These are phyloP conservation scores for Crotalaria pallida DNA, from an alignment of 306 rosid genomes.

Conservation along the genomic window DNA sequence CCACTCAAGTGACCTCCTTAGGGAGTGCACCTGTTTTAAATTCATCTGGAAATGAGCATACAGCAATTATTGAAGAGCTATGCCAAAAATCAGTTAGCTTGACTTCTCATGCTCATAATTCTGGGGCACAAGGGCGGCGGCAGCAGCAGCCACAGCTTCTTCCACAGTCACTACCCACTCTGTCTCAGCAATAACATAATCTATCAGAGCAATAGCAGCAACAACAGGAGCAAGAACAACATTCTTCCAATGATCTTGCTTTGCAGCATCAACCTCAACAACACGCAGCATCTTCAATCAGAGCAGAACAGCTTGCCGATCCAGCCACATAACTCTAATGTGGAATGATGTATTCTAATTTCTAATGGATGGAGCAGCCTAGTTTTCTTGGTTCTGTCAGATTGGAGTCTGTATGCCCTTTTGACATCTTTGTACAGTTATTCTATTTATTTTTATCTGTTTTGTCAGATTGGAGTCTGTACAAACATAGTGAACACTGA, in stretches of 20 bases:
- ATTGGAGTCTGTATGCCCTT: conserved; percentile 44
- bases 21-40: conserved; percentile 45
- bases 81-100: conserved; percentile 53
- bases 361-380: conserved; percentile 36
- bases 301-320: conserved; percentile 49
- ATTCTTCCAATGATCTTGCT: conserved; percentile 32
- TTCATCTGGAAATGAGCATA: conserved; percentile 43
- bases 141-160: conserved; percentile 33
- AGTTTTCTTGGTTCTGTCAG: conserved; percentile 30
- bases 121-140: conserved; percentile 65
- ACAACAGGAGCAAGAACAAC: conserved; percentile 29
- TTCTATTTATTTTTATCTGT: background rate
- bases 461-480: background rate
- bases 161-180: conserved; percentile 38
- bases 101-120: conserved; percentile 53
- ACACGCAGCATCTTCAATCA: conserved; percentile 47
- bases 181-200: conserved; percentile 44
- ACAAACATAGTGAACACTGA: background rate
- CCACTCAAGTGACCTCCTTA: conserved; percentile 36
- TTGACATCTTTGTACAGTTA: conserved; percentile 69
- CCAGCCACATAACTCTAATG: conserved; percentile 47
- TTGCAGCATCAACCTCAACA: conserved; percentile 46
- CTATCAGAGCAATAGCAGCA: conserved; percentile 33
- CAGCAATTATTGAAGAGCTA: conserved; percentile 45
- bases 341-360: conserved; percentile 43